Base-by-base conservation (phyloP, 2,329 filamentous ascomycete genomes). In the Alternaria arborescens region DNA sequence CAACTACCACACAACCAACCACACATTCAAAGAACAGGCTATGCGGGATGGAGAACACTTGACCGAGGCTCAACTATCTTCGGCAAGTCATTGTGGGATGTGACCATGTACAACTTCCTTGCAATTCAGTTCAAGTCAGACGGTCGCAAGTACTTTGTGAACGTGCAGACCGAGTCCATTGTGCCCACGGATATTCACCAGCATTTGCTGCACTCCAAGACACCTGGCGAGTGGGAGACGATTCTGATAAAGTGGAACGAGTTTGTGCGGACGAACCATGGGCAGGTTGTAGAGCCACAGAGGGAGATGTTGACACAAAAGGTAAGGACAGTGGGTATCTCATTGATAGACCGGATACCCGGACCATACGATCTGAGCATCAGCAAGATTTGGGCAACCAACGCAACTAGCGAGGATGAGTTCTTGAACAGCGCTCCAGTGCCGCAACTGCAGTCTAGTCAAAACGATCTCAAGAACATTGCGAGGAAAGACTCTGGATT, bases 181-280 rank as follows among this genome's bases (percentile, higher is more conserved):
- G 92, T 97, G 48, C 91, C 93, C 11, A 94, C 93, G n/a, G 95
- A 99, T 77, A 84, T 99, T 65, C 95, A 98, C 78, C 95, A 99
- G 78, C 95, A 99, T 79, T 85, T 95, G 51, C 81, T 99, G 5
- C 97, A 93, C 69, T 86, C 90, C 8, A 90, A 89, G 72, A 87
- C 87, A 8, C 89, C 91, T 0, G 93, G 93, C 1, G 86, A 94
- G 71, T 99, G 95, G 95, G 94, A 99, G 84, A 97, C 95, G 2
- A 87, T 97, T n/a, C 79, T 96, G 47, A 90, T 99, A 65, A 91
- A 91, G 64, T 95, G 94, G 86, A 90, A 89, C 70, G 93, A 97
- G 67, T 98, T 99, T 80, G 94, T 99, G 60, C 86, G 95, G 65
- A 99, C 95, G 14, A 98, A 97, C 75, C 88, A 96, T 73, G 95